A percentile compares a stretch with the other conserved stretches of the same genome.
Conservation (phyloP, 1,139 yeast species). For the Nakaseomyces sp. region DNA sequence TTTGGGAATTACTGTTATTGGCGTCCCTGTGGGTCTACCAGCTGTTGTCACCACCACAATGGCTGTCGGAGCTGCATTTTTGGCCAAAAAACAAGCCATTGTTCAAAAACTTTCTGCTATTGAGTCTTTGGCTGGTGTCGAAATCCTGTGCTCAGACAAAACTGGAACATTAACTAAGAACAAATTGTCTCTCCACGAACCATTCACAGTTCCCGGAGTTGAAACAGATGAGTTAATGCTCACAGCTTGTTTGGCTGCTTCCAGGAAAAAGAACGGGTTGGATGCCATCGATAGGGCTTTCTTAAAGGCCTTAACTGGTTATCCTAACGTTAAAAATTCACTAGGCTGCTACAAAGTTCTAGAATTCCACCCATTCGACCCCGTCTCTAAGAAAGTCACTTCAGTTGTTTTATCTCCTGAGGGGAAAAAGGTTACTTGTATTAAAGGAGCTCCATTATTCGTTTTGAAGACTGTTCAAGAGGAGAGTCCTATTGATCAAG, state of each 20-base stretch:
- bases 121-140: slow-evolving; percentile 98
- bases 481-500: slow-evolving; percentile 53
- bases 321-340: slow-evolving; percentile 42
- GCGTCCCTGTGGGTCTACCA: slow-evolving; percentile 99
- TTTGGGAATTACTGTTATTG: slow-evolving; percentile 91
- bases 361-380: slow-evolving; percentile 85
- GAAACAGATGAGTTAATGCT: slow-evolving; percentile 93
- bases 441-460: slow-evolving; percentile 66
- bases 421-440: slow-evolving; percentile 91
- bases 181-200: slow-evolving; percentile 91
- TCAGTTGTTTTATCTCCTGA: slow-evolving; percentile 90
- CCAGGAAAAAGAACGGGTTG: slow-evolving; percentile 96
- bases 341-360: slow-evolving; percentile 87
- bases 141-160: slow-evolving; percentile 95
- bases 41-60: slow-evolving; percentile 98
- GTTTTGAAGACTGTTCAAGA: slow-evolving; percentile 90
- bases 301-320: slow-evolving; percentile 73
- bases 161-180: slow-evolving; percentile 98
- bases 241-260: slow-evolving; percentile 95
- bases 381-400: slow-evolving; percentile 57
- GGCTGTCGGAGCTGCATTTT: slow-evolving; percentile 99
- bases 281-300: slow-evolving; percentile 96
- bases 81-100: slow-evolving; percentile 95
- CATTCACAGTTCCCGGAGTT: slow-evolving; percentile 97
- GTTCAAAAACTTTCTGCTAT: slow-evolving; percentile 95